Conservation (phyloP, 495 filamentous ascomycete species). For the Parathielavia appendiculata region DNA sequence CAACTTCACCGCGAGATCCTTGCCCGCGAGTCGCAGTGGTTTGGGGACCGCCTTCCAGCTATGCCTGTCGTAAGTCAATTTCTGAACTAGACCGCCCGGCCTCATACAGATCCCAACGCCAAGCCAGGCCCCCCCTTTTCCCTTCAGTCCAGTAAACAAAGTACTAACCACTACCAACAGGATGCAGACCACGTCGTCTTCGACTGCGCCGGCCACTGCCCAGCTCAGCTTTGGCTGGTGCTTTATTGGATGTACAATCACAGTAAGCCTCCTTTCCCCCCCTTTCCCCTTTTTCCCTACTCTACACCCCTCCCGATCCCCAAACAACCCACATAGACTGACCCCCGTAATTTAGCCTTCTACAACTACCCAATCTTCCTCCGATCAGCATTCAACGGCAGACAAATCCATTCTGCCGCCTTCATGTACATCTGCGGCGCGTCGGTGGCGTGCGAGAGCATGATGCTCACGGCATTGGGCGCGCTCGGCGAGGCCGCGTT, state of each 20-base stretch:
- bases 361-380: not conserved
- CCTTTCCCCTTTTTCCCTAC: not conserved
- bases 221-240: conserved; percentile 10
- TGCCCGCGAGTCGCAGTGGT: conserved; percentile 17
- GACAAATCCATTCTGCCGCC: conserved; percentile 5
- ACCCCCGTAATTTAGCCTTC: not conserved
- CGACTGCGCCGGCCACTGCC: conserved; percentile 3
- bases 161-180: not conserved
- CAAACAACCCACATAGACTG: not conserved
- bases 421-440: conserved; percentile 22
- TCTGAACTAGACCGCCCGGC: too few relatives aligned
- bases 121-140: not conserved
- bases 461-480: conserved; percentile 14
- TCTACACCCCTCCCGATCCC: not conserved
- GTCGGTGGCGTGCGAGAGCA: conserved; percentile 4
- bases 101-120: not conserved
- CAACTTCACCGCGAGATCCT: conserved; percentile 27
- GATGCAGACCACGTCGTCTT: conserved; percentile 10
- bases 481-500: conserved; percentile 12
- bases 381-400: conserved; percentile 7
- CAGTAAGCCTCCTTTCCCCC: not conserved
- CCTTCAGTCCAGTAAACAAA: not conserved
- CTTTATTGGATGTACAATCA: conserved; percentile 28
- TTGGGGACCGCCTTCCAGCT: conserved; percentile 14
- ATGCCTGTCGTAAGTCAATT: conserved; percentile 17